These are phyloP conservation scores for Aspergillus candidus DNA, from an alignment of 2,329 filamentous ascomycete species.

Conservation along the genomic window DNA sequence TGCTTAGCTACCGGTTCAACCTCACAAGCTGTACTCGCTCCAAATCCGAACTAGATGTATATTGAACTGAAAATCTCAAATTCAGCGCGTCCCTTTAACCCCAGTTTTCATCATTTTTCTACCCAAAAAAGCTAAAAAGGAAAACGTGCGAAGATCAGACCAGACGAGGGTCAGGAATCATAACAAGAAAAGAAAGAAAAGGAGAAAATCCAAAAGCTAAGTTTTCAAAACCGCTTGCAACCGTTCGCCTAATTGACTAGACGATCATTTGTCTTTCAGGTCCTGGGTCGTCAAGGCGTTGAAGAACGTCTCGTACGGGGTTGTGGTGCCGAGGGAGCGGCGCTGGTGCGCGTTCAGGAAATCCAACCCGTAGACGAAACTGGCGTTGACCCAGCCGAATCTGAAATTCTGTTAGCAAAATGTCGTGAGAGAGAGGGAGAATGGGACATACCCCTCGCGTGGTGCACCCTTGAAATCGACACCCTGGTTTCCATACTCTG, in stretches of 20 bases:
- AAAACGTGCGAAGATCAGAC: background rate
- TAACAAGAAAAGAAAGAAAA: background rate
- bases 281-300: constrained; percentile 50
- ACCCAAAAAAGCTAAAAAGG: background rate
- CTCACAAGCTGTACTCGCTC: no score
- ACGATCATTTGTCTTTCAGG: constrained; percentile 1
- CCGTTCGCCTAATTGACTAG: no score
- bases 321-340: constrained; percentile 80
- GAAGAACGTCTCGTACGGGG: constrained; percentile 76
- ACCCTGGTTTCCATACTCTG: constrained; percentile 97
- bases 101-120: no score
- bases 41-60: no score
- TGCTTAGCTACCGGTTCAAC: no score
- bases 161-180: background rate
- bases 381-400: constrained; percentile 98
- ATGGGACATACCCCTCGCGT: constrained; percentile 75
- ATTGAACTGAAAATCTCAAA: no score
- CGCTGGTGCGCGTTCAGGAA: constrained; percentile 85
- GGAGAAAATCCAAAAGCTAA: background rate
- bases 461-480: constrained; percentile 92
- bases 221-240: no score
- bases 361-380: constrained; percentile 87
- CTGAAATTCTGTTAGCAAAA: constrained; percentile 43
- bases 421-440: background rate
- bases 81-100: no score